Conservation (phyloP, 116 monocot species). For the Phalaenopsis hybrid region DNA sequence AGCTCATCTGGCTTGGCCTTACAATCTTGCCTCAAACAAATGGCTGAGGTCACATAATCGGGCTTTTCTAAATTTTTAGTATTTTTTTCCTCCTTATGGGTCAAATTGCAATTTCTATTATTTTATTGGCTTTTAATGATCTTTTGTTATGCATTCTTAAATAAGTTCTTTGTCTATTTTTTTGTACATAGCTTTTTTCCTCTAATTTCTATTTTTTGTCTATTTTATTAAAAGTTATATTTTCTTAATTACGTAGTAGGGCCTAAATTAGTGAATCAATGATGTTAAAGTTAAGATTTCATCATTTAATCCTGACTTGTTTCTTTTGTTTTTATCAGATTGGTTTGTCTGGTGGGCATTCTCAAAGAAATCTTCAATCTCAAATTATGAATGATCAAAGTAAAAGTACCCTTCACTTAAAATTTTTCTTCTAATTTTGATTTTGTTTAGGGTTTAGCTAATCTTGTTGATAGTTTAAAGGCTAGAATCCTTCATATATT, state of each 20-base stretch:
- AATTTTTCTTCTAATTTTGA: constrained; percentile 1
- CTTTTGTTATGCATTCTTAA: background rate
- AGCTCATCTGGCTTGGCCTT: background rate
- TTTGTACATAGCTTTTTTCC: background rate
- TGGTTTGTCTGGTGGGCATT: constrained; percentile 36
- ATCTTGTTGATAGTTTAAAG: too few species aligned
- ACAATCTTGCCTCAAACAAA: background rate
- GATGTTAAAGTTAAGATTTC: background rate
- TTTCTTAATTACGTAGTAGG: background rate
- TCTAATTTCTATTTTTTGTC: background rate
- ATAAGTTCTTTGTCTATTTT: background rate
- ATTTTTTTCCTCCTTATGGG: background rate
- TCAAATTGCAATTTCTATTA: constrained; percentile 1
- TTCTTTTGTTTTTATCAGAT: constrained; percentile 19
- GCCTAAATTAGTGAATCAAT: background rate
- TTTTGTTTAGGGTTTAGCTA: too few species aligned
- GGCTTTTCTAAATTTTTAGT: background rate
- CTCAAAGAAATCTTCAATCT: constrained; percentile 51
- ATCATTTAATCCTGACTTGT: background rate
- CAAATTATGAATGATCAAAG: constrained; percentile 69
- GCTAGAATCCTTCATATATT: too few species aligned
- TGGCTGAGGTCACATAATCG: background rate
- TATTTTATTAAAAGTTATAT: background rate
- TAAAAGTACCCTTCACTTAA: constrained; percentile 18
- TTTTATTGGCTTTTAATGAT: background rate